A percentile compares a stretch with the other conserved stretches of the same genome.
These are phyloP conservation scores for Cryptococcus deneoformans DNA, from an alignment of 1,284 basidiomycete genomes.

Conservation along the genomic window DNA sequence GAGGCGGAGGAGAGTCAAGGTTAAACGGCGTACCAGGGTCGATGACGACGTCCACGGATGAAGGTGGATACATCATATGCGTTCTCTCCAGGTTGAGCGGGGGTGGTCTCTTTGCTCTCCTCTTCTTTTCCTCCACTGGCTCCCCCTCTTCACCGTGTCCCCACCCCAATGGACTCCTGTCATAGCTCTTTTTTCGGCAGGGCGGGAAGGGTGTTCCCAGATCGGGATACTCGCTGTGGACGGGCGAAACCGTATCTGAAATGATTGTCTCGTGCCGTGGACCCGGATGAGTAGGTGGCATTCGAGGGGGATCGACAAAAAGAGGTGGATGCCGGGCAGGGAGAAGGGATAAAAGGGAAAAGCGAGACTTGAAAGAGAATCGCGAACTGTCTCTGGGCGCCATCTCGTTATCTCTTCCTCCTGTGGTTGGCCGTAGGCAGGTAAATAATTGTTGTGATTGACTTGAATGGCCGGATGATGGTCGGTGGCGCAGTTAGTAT, in stretches of 20 bases:
- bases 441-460: no score
- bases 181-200: not conserved
- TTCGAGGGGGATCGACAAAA: conserved; percentile 16
- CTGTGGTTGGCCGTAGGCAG: no score
- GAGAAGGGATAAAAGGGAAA: conserved; percentile 35
- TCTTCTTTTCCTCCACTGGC: not conserved
- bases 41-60: conserved; percentile 8
- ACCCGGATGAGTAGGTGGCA: conserved; percentile 13
- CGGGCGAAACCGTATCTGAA: conserved; percentile 18
- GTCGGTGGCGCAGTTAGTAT: no score
- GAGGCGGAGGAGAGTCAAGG: not conserved
- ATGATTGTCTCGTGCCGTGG: conserved; percentile 19
- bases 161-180: not conserved
- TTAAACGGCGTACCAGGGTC: conserved; percentile 7
- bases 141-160: not conserved
- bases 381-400: conserved; percentile 6
- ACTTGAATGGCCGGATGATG: no score
- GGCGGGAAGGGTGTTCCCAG: conserved; percentile 13
- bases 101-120: conserved; percentile 13
- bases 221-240: conserved; percentile 20
- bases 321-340: conserved; percentile 38
- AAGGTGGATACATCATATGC: conserved; percentile 13
- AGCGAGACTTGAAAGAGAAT: conserved; percentile 32
- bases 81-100: conserved; percentile 30
- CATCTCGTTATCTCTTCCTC: no score